These are phyloP conservation scores for Phytophthora fragariaefolia DNA, from an alignment of 352 stramenopile species.

Conservation along the genomic window DNA sequence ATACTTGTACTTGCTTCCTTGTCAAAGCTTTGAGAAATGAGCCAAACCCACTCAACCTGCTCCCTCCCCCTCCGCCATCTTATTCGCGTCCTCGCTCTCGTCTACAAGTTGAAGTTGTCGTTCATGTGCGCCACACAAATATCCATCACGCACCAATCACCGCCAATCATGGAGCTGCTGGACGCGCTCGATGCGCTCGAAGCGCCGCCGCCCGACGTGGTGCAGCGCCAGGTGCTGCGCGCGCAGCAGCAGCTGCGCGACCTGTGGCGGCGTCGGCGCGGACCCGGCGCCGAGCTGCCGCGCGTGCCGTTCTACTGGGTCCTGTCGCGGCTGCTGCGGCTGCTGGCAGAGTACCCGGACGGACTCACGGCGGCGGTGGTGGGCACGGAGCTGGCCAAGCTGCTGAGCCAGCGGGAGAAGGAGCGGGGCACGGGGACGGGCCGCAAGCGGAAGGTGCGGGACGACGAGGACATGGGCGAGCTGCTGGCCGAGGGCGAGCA, in stretches of 20 bases:
- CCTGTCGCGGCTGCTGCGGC: slow-evolving; percentile 55
- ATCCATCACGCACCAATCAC: neutral
- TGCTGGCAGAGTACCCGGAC: slow-evolving; percentile 74
- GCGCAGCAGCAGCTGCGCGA: slow-evolving; percentile 48
- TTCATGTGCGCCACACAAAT: slow-evolving; percentile 6
- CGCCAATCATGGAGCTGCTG: slow-evolving; percentile 72
- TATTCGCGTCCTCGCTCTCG: neutral
- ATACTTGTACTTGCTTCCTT: neutral
- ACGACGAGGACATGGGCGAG: slow-evolving; percentile 40
- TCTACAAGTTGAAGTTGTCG: neutral
- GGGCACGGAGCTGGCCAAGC: slow-evolving; percentile 62
- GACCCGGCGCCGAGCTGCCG: slow-evolving; percentile 11
- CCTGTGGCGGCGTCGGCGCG: slow-evolving; percentile 49
- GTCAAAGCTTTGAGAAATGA: neutral
- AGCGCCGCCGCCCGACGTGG: slow-evolving; percentile 39
- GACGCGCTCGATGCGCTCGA: slow-evolving; percentile 65
- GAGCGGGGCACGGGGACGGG: slow-evolving; percentile 1
- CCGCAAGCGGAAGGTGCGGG: slow-evolving; percentile 34
- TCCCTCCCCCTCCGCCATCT: neutral
- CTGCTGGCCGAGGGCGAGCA: slow-evolving; percentile 52
- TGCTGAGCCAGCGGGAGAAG: slow-evolving; percentile 46
- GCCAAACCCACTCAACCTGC: neutral
- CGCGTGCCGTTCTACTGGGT: slow-evolving; percentile 63
- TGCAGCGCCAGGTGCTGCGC: slow-evolving; percentile 53
- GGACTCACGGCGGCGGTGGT: slow-evolving; percentile 70